phyloP scores from a whole-genome alignment of 1,284 basidiomycete genomes.

The Spongispora temasekensis region DNA sequence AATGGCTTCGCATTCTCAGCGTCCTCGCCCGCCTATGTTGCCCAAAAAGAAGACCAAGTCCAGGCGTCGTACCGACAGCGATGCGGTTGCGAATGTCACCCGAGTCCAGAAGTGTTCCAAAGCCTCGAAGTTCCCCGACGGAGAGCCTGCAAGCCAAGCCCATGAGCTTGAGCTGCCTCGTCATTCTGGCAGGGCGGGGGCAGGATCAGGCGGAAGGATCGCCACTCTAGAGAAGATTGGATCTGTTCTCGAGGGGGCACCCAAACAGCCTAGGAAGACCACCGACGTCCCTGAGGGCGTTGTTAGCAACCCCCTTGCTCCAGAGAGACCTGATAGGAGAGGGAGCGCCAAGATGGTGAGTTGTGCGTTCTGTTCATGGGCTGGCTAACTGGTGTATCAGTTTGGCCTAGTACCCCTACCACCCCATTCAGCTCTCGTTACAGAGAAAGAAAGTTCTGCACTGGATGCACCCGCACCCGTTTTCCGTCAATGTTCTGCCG shows the following conservation, averaged over 20 bases:
- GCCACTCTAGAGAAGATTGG: not conserved
- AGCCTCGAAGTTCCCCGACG: not conserved
- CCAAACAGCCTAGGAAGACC: not conserved
- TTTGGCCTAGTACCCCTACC: not conserved
- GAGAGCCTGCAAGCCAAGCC: not conserved
- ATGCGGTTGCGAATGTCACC: not conserved
- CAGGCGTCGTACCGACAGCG: not conserved
- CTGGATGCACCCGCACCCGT: not conserved
- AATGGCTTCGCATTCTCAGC: not conserved
- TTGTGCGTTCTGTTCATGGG: not conserved
- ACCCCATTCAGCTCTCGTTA: not conserved
- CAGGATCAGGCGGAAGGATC: not conserved
- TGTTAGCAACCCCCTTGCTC: not conserved
- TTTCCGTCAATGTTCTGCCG: not conserved
- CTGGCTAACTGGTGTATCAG: not conserved
- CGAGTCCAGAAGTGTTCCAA: not conserved
- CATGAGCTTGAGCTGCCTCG: not conserved
- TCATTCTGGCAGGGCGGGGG: not conserved
- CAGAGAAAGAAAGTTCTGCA: not conserved
- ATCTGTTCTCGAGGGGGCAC: not conserved
- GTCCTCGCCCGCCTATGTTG: not conserved
- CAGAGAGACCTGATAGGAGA: not conserved
- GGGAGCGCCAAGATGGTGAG: not conserved
- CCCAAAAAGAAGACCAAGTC: not conserved
- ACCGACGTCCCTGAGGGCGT: not conserved